Percentiles rank a stretch among this genome's conserved stretches.
phyloP scores from a whole-genome alignment of 2,329 filamentous ascomycete genomes.

The Alternaria conjuncta region DNA sequence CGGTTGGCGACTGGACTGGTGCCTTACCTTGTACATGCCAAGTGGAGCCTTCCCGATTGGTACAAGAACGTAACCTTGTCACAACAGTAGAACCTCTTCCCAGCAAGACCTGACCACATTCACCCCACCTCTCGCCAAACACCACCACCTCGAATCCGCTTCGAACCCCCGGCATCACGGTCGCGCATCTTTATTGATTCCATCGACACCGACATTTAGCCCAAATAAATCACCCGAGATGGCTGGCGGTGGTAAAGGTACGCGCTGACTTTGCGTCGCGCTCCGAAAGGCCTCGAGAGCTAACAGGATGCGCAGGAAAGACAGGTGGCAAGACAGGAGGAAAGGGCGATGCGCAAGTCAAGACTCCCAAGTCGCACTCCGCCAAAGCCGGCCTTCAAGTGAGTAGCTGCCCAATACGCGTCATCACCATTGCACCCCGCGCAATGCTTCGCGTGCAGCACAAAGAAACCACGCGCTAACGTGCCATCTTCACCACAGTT shows the following conservation, averaged over 20 bases:
- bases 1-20: constrained; percentile 10
- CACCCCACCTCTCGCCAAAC: constrained; percentile 43
- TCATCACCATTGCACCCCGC: constrained; percentile 30
- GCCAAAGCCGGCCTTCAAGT: constrained; percentile 95
- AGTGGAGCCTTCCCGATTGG: constrained; percentile 33
- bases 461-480: constrained; percentile 34
- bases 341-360: constrained; percentile 77
- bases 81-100: constrained; percentile 38
- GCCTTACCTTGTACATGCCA: constrained; percentile 22
- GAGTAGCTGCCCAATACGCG: constrained; percentile 54
- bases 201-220: constrained; percentile 29
- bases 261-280: constrained; percentile 56
- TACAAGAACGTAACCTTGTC: constrained; percentile 31
- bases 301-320: constrained; percentile 52
- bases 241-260: constrained; percentile 88
- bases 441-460: constrained; percentile 16
- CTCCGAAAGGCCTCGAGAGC: constrained; percentile 21
- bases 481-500: constrained; percentile 66
- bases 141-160: constrained; percentile 37
- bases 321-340: constrained; percentile 87
- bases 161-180: constrained; percentile 30
- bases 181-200: constrained; percentile 42
- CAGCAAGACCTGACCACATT: constrained; percentile 39
- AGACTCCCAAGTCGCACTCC: constrained; percentile 92
- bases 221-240: constrained; percentile 52